Evolutionary conservation across 306 rosid species (phyloP).

Genomic region (Canavalia ensiformis): DNA sequence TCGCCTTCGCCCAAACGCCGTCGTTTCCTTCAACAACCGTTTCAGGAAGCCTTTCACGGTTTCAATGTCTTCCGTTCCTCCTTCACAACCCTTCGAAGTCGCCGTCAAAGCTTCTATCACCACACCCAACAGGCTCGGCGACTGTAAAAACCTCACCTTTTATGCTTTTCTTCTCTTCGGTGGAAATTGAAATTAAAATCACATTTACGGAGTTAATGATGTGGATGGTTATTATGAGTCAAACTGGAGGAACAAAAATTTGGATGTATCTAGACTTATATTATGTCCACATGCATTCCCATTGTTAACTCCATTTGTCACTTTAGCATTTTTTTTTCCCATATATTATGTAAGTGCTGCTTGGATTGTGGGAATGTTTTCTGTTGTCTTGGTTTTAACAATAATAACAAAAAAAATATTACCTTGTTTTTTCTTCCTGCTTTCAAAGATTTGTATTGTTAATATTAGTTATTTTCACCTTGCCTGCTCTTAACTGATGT

Average conservation of each 20-base stretch:
- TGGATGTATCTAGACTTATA: conserved; percentile 48
- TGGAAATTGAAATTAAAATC: conserved; percentile 18
- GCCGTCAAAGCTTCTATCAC: conserved; percentile 79
- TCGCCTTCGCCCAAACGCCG: conserved; percentile 48
- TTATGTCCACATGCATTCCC: conserved; percentile 42
- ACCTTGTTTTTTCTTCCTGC: background rate
- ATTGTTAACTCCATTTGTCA: background rate
- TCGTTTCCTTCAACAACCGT: conserved; percentile 42
- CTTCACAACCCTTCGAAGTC: conserved; percentile 64
- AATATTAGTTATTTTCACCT: background rate
- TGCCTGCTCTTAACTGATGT: background rate
- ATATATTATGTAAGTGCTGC: background rate
- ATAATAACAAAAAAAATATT: background rate
- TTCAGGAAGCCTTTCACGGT: conserved; percentile 53
- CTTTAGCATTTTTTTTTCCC: background rate
- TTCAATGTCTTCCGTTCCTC: conserved; percentile 66
- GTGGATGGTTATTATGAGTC: background rate
- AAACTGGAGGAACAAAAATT: background rate
- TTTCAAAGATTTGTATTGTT: too few relatives aligned
- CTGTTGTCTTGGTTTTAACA: background rate
- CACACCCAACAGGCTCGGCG: conserved; percentile 75
- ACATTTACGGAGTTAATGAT: background rate
- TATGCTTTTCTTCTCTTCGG: background rate
- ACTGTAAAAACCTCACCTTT: conserved; percentile 60
- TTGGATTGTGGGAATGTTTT: conserved; percentile 6